These are phyloP conservation scores for Leccinum imitatum DNA, from an alignment of 768 basidiomycete species.

Conservation along the genomic window DNA sequence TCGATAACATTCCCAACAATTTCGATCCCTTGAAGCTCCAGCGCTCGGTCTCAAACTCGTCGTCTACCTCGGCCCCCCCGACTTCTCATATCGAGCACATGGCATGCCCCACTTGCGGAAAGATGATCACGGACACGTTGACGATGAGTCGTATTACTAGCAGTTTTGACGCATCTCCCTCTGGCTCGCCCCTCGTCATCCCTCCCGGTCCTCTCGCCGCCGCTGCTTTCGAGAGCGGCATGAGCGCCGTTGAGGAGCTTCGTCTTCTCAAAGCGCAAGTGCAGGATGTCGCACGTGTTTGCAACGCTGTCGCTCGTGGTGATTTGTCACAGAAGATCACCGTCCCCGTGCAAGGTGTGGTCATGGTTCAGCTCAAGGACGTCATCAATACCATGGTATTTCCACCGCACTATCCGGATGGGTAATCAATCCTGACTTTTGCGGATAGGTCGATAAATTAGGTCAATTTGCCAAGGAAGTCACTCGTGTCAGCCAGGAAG, in stretches of 20 bases:
- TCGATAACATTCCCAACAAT: constrained; percentile 46
- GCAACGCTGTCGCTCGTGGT: constrained; percentile 75
- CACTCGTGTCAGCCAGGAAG: constrained; percentile 81
- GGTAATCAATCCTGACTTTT: constrained; percentile 13
- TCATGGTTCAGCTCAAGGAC: constrained; percentile 80
- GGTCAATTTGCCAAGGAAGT: constrained; percentile 91
- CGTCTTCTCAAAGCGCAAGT: constrained; percentile 81
- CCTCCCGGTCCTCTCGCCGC: constrained; percentile 56
- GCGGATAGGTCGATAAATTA: constrained; percentile 59
- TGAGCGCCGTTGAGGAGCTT: constrained; percentile 76
- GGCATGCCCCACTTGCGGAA: constrained; percentile 57
- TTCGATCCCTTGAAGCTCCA: constrained; percentile 37
- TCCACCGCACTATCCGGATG: constrained; percentile 4
- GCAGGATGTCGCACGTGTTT: constrained; percentile 76
- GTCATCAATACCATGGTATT: constrained; percentile 68
- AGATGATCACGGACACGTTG: constrained; percentile 44
- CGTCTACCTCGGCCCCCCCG: constrained; percentile 44
- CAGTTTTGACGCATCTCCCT: constrained; percentile 28
- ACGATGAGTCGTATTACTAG: constrained; percentile 33
- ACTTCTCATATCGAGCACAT: constrained; percentile 42
- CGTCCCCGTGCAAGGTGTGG: constrained; percentile 73
- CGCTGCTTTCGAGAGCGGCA: constrained; percentile 57
- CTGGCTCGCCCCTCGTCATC: constrained; percentile 44
- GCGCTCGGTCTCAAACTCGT: constrained; percentile 30
- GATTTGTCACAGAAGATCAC: constrained; percentile 79